These are phyloP conservation scores for Phellopilus nigrolimitatus DNA, from an alignment of 1,284 basidiomycete genomes.

Conservation along the genomic window DNA sequence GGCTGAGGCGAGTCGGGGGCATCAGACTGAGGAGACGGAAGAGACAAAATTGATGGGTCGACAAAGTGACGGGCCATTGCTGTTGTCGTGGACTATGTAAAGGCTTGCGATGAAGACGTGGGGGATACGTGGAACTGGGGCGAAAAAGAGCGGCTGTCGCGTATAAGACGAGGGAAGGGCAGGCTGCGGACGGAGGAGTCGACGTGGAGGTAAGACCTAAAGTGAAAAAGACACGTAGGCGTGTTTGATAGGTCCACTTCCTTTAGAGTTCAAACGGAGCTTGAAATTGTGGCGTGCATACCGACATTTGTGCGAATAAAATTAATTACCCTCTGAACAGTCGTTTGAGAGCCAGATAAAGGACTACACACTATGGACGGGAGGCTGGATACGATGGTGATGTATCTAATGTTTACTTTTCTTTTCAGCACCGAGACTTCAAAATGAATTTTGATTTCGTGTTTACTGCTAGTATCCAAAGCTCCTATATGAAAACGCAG, in stretches of 20 bases:
- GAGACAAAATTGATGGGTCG: conserved; percentile 37
- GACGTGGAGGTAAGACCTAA: conserved; percentile 13
- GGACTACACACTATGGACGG: too few relatives aligned
- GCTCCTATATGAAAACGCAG: too few relatives aligned
- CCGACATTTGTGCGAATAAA: neutral
- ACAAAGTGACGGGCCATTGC: conserved; percentile 28
- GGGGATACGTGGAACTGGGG: conserved; percentile 8
- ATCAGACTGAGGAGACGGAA: conserved; percentile 31
- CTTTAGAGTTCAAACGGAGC: conserved; percentile 4
- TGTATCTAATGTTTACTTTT: too few relatives aligned
- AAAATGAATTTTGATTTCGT: too few relatives aligned
- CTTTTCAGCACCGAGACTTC: too few relatives aligned
- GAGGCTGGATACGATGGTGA: too few relatives aligned
- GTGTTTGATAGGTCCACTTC: neutral
- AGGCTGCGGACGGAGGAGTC: neutral
- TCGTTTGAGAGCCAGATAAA: too few relatives aligned
- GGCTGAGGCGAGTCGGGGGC: conserved; percentile 27
- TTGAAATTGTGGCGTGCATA: neutral
- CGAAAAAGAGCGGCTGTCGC: conserved; percentile 10
- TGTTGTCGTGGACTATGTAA: neutral
- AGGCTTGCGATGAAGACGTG: conserved; percentile 1
- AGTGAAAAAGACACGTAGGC: neutral
- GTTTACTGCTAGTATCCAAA: too few relatives aligned
- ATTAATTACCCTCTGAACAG: neutral
- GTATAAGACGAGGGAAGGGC: conserved; percentile 5